A percentile compares a stretch with the other conserved stretches of the same genome.
Evolutionary conservation across 148 eudicot species (phyloP).

Genomic region (Diospyros lotus): DNA sequence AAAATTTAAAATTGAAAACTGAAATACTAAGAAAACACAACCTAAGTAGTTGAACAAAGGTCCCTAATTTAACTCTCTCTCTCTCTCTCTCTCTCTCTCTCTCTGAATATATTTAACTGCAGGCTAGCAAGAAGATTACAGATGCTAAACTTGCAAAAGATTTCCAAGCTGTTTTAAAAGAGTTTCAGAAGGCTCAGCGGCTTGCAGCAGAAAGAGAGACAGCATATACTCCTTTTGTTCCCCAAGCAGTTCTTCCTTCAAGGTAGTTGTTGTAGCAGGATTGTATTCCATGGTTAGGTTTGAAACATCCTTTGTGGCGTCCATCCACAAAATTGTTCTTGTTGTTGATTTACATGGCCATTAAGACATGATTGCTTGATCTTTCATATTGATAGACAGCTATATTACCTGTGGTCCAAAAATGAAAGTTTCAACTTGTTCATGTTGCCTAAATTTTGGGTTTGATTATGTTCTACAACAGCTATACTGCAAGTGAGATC

Average conservation of each 20-base stretch:
- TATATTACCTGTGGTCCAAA: background rate
- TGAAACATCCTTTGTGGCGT: background rate
- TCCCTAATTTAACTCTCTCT: background rate
- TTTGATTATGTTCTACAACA: slow-evolving; percentile 6
- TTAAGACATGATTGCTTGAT: background rate
- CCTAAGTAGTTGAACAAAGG: background rate
- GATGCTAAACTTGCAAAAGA: slow-evolving; percentile 42
- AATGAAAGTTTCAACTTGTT: background rate
- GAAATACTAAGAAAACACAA: too few relatives aligned
- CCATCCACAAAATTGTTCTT: background rate
- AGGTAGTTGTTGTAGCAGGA: slow-evolving; percentile 15
- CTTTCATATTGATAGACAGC: background rate
- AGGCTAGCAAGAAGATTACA: slow-evolving; percentile 34
- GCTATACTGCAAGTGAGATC: slow-evolving; percentile 18
- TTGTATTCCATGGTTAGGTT: background rate
- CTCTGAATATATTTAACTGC: slow-evolving; percentile 6
- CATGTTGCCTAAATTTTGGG: slow-evolving; percentile 3
- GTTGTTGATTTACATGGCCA: background rate
- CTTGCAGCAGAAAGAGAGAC: slow-evolving; percentile 40
- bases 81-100: background rate
- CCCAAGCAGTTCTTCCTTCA: slow-evolving; percentile 22
- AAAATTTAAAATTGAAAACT: too few relatives aligned
- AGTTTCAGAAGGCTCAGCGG: slow-evolving; percentile 36
- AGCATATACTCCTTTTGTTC: slow-evolving; percentile 30
- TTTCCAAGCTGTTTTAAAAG: slow-evolving; percentile 35